These are phyloP conservation scores for Dryas alaskensis DNA, from an alignment of 306 rosid species.

Conservation along the genomic window DNA sequence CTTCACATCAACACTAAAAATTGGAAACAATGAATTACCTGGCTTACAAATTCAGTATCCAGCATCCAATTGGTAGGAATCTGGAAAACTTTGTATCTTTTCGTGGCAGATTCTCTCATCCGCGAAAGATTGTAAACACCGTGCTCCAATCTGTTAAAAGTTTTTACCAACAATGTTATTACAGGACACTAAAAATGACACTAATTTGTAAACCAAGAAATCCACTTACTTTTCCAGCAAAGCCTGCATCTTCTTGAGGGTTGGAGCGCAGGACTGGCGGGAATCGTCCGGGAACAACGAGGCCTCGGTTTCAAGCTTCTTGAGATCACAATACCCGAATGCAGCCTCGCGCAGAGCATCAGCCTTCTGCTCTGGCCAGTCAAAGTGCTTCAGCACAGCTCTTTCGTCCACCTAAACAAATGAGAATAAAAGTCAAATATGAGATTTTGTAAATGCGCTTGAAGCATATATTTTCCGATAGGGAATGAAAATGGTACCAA, in stretches of 20 bases:
- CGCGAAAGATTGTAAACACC: conserved; percentile 82
- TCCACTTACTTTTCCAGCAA: conserved; percentile 68
- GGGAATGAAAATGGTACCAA: conserved; percentile 47
- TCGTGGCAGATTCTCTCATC: conserved; percentile 81
- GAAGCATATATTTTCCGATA: not conserved
- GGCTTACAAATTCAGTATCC: conserved; percentile 67
- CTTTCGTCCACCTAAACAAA: conserved; percentile 81
- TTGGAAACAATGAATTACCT: conserved; percentile 51
- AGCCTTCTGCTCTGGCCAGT: conserved; percentile 98
- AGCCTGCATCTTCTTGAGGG: conserved; percentile 95
- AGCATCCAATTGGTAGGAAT: conserved; percentile 98
- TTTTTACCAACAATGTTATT: not conserved
- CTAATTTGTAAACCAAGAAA: not conserved
- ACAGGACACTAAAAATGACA: not conserved
- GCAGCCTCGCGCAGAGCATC: conserved; percentile 98
- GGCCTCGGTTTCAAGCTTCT: conserved; percentile 87
- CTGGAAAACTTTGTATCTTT: conserved; percentile 67
- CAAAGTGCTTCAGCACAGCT: conserved; percentile 92
- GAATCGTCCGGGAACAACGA: conserved; percentile 70
- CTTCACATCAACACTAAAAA: not conserved
- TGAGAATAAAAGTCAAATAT: not conserved
- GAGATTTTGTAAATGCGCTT: too few species aligned
- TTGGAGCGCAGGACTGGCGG: conserved; percentile 77
- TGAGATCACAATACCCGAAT: conserved; percentile 80
- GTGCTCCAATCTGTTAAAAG: conserved; percentile 77